Base-by-base conservation (phyloP, 805 yeast genomes). In the Lachancea thermotolerans region DNA sequence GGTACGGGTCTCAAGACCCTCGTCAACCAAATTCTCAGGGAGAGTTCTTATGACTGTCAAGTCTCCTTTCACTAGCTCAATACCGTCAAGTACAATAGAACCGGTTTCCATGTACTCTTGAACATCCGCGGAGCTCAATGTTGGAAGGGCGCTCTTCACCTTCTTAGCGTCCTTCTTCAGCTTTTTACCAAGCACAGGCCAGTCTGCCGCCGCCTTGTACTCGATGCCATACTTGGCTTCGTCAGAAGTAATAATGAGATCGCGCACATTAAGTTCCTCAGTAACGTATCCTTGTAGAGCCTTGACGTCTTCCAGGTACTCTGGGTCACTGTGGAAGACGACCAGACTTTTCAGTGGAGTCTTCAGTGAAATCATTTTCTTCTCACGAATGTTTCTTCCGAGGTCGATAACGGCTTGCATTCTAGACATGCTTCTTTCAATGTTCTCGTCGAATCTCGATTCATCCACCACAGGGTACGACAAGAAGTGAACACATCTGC, bases 101-200 rank as follows among this genome's bases (percentile, higher is more conserved):
- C 96, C 96, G 31, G 79, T 69, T 42, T 72, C 68, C 49, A 89
- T 73, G 62, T 82, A 93, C 29, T 69, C 63, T 68, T 85, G 86
- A 41, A 93, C 96, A 47, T 88, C 90, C 12, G 74, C 85, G 10
- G 97, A 84, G 16, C 91, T 70, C 42, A 93, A 77, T 9, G 61
- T 62, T 52, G 97, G 98, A 56, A 93, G 76, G 14, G 95, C 98
- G 60, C 82, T 95, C 76, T 91, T 95, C 49, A 93, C 99, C 66
- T 79, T 82, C 71, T 85, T 88, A 50, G 86, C 95, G 58, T 90
- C 98, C 64, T 82, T 81, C 80, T 89, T 91, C 68, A 93, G 78
- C 70, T 93, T 93, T 77, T 91, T 93, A 71, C 99, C 99, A 56
- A 93, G 77, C 16, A 89, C 87, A 47, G 98, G 96, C 99, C 99